Evolutionary conservation across 345 rosid genomes (phyloP).

Genomic region (Leavenworthia alabamica): DNA sequence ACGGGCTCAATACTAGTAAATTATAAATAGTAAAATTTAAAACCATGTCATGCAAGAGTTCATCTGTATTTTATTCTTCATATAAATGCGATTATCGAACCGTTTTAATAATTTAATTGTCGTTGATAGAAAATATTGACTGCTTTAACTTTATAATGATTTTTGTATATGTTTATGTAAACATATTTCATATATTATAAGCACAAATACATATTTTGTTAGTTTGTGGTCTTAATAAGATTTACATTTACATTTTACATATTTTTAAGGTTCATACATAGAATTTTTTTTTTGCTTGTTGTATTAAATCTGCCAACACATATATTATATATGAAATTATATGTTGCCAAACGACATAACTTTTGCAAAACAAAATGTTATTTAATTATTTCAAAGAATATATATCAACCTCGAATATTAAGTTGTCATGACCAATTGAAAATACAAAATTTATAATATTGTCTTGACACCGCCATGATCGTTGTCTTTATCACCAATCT

Average conservation of each 20-base stretch:
- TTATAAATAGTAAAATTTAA: no score
- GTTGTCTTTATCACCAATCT: constrained; percentile 27
- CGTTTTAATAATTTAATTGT: no score
- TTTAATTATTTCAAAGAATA: neutral
- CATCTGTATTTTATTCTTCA: no score
- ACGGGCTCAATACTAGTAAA: no score
- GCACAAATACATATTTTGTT: neutral
- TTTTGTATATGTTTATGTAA: neutral
- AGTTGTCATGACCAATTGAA: constrained; percentile 16
- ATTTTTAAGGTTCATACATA: neutral
- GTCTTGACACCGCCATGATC: constrained; percentile 14
- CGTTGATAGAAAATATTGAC: no score
- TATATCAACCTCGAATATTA: neutral
- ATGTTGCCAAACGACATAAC: neutral
- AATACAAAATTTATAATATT: constrained; percentile 14
- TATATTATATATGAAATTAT: neutral
- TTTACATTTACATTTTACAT: neutral
- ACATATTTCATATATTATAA: neutral
- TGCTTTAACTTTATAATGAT: no score
- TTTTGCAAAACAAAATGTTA: neutral
- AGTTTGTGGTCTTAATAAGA: neutral
- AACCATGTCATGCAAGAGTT: no score
- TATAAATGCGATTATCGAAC: no score
- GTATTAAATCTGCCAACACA: neutral
- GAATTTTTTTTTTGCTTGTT: neutral